Conservation (phyloP, 805 yeast species). For the Yamadazyma akitaensis region DNA sequence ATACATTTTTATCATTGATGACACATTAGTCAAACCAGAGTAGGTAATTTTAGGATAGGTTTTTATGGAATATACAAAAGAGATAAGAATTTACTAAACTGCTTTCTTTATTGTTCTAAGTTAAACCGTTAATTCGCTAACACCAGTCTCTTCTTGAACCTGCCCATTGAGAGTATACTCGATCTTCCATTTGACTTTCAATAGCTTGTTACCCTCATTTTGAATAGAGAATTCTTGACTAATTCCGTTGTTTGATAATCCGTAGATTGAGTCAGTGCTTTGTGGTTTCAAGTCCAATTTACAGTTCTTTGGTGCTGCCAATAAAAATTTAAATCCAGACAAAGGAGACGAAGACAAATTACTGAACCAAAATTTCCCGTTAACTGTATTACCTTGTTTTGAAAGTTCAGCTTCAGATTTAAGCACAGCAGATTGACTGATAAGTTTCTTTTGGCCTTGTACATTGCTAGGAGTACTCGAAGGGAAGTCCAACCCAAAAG, state of each 20-base stretch:
- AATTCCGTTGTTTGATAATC: conserved; percentile 47
- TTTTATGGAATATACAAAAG: not conserved
- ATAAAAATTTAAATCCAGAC: conserved; percentile 51
- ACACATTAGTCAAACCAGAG: conserved; percentile 27
- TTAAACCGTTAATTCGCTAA: conserved; percentile 22
- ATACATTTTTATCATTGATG: conserved; percentile 34
- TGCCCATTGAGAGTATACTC: conserved; percentile 51
- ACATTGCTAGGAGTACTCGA: conserved; percentile 28
- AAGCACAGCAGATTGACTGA: conserved; percentile 45
- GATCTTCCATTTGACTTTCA: conserved; percentile 76
- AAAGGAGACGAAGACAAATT: conserved; percentile 47
- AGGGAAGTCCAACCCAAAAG: conserved; percentile 41
- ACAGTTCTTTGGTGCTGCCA: conserved; percentile 70
- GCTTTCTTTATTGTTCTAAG: not conserved
- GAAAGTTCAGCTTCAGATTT: conserved; percentile 46
- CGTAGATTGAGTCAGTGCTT: conserved; percentile 50
- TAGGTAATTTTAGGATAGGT: not conserved
- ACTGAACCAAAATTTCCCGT: conserved; percentile 49
- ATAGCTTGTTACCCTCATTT: conserved; percentile 30
- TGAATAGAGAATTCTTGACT: conserved; percentile 48
- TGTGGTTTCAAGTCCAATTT: conserved; percentile 60
- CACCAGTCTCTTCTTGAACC: conserved; percentile 55
- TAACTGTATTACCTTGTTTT: conserved; percentile 29
- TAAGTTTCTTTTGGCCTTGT: conserved; percentile 16
- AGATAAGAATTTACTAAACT: not conserved